Evolutionary conservation across 2,329 filamentous ascomycete genomes (phyloP).

Genomic region (Stachybotrys chartarum): DNA sequence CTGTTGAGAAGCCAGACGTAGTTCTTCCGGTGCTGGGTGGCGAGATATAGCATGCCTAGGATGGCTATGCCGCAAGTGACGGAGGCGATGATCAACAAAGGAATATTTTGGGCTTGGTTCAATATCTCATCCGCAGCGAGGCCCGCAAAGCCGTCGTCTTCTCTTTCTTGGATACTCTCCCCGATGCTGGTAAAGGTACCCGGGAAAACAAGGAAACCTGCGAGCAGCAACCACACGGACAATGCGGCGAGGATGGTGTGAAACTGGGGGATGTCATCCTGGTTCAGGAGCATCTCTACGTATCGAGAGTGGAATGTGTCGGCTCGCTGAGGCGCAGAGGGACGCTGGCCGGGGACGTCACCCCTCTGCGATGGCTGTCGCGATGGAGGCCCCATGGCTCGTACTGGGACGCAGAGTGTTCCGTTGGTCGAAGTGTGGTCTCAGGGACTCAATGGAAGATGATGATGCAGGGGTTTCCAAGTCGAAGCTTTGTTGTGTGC

Average conservation of each 20-base stretch:
- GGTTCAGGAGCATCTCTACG: conserved; percentile 37
- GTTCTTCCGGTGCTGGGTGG: conserved; percentile 34
- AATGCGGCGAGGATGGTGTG: conserved; percentile 38
- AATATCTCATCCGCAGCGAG: conserved; percentile 13
- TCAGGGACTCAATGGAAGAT: background rate
- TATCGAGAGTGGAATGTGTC: conserved; percentile 28
- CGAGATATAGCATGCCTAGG: conserved; percentile 33
- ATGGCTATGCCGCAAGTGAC: conserved; percentile 29
- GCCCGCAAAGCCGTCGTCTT: conserved; percentile 6
- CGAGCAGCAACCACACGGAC: conserved; percentile 39
- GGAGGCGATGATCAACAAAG: conserved; percentile 34
- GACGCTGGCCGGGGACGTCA: background rate
- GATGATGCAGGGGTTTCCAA: background rate
- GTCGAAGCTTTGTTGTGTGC: background rate
- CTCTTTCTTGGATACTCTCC: conserved; percentile 13
- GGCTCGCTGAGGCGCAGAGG: conserved; percentile 7
- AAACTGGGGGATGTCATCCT: conserved; percentile 35
- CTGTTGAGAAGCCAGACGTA: conserved; percentile 48
- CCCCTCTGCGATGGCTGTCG: background rate
- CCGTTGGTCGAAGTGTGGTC: too few relatives aligned
- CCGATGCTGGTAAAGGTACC: conserved; percentile 40
- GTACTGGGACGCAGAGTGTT: background rate
- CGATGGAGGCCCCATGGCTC: background rate
- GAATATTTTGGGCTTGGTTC: conserved; percentile 23
- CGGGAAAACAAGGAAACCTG: conserved; percentile 45